phyloP scores from a whole-genome alignment of 768 basidiomycete species.

The Panellus pusillus region DNA sequence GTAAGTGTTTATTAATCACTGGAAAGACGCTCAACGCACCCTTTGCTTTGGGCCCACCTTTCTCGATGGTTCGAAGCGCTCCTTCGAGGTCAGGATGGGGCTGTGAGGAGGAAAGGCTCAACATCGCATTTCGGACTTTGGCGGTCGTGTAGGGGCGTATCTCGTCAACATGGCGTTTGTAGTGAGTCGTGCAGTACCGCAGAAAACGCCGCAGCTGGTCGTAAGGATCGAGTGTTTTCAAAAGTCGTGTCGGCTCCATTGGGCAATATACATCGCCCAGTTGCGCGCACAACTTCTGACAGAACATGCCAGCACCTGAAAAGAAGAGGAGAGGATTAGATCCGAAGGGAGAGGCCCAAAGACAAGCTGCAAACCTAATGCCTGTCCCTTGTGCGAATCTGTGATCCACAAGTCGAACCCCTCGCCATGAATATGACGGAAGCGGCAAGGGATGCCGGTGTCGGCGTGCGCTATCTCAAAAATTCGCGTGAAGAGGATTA shows the following conservation, averaged over 20 bases:
- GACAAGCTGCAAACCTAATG: conserved; percentile 24
- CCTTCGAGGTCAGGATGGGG: conserved; percentile 19
- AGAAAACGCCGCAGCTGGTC: conserved; percentile 27
- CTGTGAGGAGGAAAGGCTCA: conserved; percentile 25
- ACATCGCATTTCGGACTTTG: conserved; percentile 22
- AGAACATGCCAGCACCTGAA: conserved; percentile 20
- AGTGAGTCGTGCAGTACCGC: conserved; percentile 25
- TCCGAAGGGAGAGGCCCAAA: neutral
- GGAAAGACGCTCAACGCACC: conserved; percentile 13
- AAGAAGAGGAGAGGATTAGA: neutral
- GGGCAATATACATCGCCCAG: conserved; percentile 2
- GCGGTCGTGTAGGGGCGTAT: neutral
- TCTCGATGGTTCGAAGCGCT: conserved; percentile 18
- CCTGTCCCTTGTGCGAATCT: too few relatives aligned
- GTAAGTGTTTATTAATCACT: neutral
- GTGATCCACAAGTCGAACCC: conserved; percentile 24
- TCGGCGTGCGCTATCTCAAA: too few relatives aligned
- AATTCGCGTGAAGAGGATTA: too few relatives aligned
- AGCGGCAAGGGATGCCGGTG: too few relatives aligned
- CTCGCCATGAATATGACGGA: conserved; percentile 26
- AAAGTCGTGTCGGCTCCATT: conserved; percentile 8
- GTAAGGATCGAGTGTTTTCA: conserved; percentile 24
- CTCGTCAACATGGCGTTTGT: conserved; percentile 22
- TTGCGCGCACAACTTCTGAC: neutral
- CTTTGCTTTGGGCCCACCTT: too few relatives aligned